Conservation (phyloP, 208 protist genomes). For the Wallacemonas sp. region DNA sequence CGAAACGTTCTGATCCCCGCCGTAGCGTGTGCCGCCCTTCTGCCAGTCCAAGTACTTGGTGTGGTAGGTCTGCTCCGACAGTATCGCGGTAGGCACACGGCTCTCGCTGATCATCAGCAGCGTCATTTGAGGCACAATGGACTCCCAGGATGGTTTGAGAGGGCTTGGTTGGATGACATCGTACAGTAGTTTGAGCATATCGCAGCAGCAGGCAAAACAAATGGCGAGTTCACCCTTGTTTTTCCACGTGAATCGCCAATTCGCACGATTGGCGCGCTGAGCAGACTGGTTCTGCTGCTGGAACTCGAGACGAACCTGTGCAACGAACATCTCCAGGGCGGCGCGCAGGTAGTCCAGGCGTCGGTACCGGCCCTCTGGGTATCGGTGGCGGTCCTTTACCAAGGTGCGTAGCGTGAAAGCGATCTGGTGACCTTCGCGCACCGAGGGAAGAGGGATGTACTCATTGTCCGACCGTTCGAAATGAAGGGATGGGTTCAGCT, state of each 20-base stretch:
- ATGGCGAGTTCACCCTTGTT: slow-evolving; percentile 86
- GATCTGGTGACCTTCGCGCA: slow-evolving; percentile 24
- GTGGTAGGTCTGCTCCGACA: slow-evolving; percentile 67
- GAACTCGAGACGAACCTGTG: slow-evolving; percentile 59
- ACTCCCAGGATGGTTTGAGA: slow-evolving; percentile 60
- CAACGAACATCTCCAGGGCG: slow-evolving; percentile 80
- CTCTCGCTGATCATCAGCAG: slow-evolving; percentile 65
- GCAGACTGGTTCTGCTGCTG: slow-evolving; percentile 45
- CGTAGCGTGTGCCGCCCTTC: slow-evolving; percentile 87
- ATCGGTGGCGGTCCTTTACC: slow-evolving; percentile 42
- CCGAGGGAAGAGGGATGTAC: slow-evolving; percentile 55
- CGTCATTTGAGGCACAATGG: slow-evolving; percentile 57
- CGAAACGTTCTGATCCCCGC: slow-evolving; percentile 40
- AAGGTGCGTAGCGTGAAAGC: slow-evolving; percentile 30
- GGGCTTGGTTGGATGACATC: slow-evolving; percentile 49
- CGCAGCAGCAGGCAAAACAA: slow-evolving; percentile 82
- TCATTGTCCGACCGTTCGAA: slow-evolving; percentile 71
- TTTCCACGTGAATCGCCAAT: slow-evolving; percentile 72
- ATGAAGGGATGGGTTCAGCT: slow-evolving; percentile 59
- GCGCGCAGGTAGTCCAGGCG: slow-evolving; percentile 77
- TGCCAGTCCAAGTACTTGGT: slow-evolving; percentile 88
- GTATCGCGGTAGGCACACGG: slow-evolving; percentile 43
- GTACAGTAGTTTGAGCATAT: slow-evolving; percentile 82
- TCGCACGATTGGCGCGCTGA: slow-evolving; percentile 21
- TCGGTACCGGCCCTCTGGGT: slow-evolving; percentile 67